Evolutionary conservation across 768 basidiomycete genomes (phyloP).

Genomic region (Lentinula raphanica): DNA sequence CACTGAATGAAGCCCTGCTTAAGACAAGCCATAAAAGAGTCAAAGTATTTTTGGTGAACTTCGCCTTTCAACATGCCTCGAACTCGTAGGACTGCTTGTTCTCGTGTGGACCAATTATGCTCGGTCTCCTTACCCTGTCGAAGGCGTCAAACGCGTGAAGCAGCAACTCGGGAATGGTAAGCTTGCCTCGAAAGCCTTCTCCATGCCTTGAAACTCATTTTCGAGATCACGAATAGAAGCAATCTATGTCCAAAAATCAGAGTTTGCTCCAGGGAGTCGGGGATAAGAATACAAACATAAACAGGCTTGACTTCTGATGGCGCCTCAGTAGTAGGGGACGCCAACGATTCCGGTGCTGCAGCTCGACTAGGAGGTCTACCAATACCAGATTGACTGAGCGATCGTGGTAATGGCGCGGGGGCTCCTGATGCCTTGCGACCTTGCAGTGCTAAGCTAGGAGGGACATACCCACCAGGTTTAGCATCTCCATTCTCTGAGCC

Average conservation of each 20-base stretch:
- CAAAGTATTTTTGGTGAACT: slow-evolving; percentile 66
- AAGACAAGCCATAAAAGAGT: slow-evolving; percentile 68
- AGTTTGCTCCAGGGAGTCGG: not conserved
- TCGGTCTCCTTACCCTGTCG: slow-evolving; percentile 95
- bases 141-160: not conserved
- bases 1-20: slow-evolving; percentile 77
- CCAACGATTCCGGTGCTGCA: slow-evolving; percentile 37
- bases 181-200: slow-evolving; percentile 72
- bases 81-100: slow-evolving; percentile 69
- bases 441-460: slow-evolving; percentile 67
- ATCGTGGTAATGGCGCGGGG: slow-evolving; percentile 31
- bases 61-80: slow-evolving; percentile 90
- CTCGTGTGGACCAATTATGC: slow-evolving; percentile 88
- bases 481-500: slow-evolving; percentile 58
- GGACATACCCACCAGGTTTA: slow-evolving; percentile 49
- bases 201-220: slow-evolving; percentile 76
- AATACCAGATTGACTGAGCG: slow-evolving; percentile 43
- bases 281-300: slow-evolving; percentile 49
- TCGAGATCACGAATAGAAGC: slow-evolving; percentile 84
- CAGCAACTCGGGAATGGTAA: not conserved
- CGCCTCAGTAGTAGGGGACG: slow-evolving; percentile 34
- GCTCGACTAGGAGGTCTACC: slow-evolving; percentile 60
- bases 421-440: slow-evolving; percentile 44
- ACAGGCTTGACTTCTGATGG: slow-evolving; percentile 50
- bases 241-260: slow-evolving; percentile 41